These are phyloP conservation scores for Flaveria floridana DNA, from an alignment of 140 eudicot genomes.

Conservation along the genomic window DNA sequence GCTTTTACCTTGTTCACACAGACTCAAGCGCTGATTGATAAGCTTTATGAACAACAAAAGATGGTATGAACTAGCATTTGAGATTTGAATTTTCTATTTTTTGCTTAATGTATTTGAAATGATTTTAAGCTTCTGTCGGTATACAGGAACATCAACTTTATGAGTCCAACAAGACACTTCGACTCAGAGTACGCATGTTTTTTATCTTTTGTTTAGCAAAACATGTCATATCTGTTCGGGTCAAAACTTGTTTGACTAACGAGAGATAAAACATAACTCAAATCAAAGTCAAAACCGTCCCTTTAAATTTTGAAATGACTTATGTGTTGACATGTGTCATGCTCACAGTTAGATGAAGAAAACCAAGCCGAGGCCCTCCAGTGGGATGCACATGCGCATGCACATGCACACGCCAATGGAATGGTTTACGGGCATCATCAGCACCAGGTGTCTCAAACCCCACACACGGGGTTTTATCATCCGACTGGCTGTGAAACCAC, in stretches of 20 bases:
- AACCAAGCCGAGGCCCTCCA: slow-evolving; percentile 43
- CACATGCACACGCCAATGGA: slow-evolving; percentile 35
- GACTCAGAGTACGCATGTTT: slow-evolving; percentile 39
- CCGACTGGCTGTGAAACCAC: slow-evolving; percentile 49
- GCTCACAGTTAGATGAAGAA: slow-evolving; percentile 43
- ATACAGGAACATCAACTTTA: slow-evolving; percentile 46
- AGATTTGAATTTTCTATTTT: neutral
- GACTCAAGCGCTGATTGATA: slow-evolving; percentile 47
- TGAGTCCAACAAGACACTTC: slow-evolving; percentile 47
- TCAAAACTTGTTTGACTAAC: neutral
- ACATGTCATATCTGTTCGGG: neutral
- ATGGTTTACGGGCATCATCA: slow-evolving; percentile 42
- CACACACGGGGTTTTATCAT: slow-evolving; percentile 36
- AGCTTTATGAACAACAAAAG: slow-evolving; percentile 47
- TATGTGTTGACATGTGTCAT: neutral
- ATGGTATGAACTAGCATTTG: slow-evolving; percentile 34
- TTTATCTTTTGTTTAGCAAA: slow-evolving; percentile 14
- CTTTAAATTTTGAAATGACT: neutral
- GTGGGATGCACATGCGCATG: slow-evolving; percentile 39
- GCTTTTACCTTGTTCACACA: slow-evolving; percentile 23
- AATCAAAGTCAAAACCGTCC: neutral
- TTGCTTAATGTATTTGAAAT: slow-evolving; percentile 6
- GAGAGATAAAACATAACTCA: neutral
- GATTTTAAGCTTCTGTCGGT: neutral
- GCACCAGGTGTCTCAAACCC: slow-evolving; percentile 38